Evolutionary conservation across 768 basidiomycete genomes (phyloP), one percentile per base, ranked within the genome.

Genomic region (Termitomyces sp.): DNA sequence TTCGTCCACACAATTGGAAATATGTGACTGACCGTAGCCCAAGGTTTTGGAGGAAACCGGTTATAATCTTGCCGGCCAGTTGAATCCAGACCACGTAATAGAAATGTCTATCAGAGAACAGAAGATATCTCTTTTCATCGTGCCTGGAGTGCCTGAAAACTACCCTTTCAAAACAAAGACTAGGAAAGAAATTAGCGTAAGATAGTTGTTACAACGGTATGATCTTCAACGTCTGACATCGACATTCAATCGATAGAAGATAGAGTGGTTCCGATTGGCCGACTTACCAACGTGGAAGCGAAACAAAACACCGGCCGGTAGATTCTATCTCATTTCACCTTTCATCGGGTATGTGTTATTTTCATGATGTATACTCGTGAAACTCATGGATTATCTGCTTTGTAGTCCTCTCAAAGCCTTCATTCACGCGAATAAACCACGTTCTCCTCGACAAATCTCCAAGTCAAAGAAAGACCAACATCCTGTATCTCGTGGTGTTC

Each of bases 11-110:
- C n/a, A 50, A 23, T 23, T 26, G 28, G 10, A 30, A 46, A 38
- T 48, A 35, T n/a, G 26, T 35, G 41, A 62, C 67, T 16, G 23
- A 50, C 8, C 53, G 62, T 56, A 23, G 23, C 32, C 28, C 23
- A 8, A 98, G 95, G 96, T 98, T 26, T 78, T 92, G 33, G 97
- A 99, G 73, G 97, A 99, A 75, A 98, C 95, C 0, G 97, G 97
- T 14, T 98, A 91, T 77, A 93, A 98, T 72, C 69, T 94, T 57
- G 82, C 80, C 52, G 85, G 82, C 57, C 82, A 88, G 67, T 73
- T 92, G 51, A 75, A 86, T 64, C 79, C 83, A 3, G 70, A 83
- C 48, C 77, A 93, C 68, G 86, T 85, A 65, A 88, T 98, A 70
- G 86, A 93, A 70, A 80, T 93, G 72, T 86, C 87, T 46, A 92